Conservation (phyloP, 352 stramenopile species). For the Pythium rhizo-oryzae region DNA sequence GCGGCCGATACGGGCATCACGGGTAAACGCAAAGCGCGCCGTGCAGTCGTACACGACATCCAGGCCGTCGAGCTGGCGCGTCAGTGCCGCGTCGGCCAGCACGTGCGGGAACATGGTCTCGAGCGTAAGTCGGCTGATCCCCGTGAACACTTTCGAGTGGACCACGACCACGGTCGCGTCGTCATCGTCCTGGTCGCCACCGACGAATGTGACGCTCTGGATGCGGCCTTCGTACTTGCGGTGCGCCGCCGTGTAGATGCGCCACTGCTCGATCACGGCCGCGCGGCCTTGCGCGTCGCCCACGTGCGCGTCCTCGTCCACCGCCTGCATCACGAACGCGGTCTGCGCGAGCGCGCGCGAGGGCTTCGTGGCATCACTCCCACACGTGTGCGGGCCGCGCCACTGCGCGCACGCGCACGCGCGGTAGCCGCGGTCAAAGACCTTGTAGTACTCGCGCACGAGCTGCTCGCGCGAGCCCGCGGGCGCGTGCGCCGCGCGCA, state of each 20-base stretch:
- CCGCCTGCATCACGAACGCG: conserved; percentile 1
- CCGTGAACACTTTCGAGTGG: conserved; percentile 11
- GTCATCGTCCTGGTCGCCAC: neutral
- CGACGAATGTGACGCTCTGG: neutral
- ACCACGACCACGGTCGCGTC: conserved; percentile 12
- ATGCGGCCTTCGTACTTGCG: conserved; percentile 3
- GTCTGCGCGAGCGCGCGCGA: neutral
- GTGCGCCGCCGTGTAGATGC: neutral
- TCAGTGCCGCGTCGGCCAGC: neutral
- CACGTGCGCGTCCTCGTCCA: conserved; percentile 6
- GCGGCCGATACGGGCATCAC: neutral
- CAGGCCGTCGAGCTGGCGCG: conserved; percentile 1
- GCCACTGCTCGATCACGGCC: conserved; percentile 14
- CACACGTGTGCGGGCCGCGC: neutral
- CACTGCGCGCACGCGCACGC: neutral
- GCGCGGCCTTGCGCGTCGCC: conserved; percentile 4
- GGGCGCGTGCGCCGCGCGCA: neutral
- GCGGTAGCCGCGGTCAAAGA: conserved; percentile 13
- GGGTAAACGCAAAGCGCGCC: conserved; percentile 9
- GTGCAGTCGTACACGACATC: conserved; percentile 15
- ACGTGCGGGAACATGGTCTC: conserved; percentile 18
- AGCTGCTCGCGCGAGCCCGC: conserved; percentile 12
- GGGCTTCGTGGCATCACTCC: neutral
- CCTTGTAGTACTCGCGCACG: conserved; percentile 17
- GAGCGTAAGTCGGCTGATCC: conserved; percentile 13